Evolutionary conservation across 2,329 filamentous ascomycete genomes (phyloP).

Genomic region (Emydomyces testavorans): DNA sequence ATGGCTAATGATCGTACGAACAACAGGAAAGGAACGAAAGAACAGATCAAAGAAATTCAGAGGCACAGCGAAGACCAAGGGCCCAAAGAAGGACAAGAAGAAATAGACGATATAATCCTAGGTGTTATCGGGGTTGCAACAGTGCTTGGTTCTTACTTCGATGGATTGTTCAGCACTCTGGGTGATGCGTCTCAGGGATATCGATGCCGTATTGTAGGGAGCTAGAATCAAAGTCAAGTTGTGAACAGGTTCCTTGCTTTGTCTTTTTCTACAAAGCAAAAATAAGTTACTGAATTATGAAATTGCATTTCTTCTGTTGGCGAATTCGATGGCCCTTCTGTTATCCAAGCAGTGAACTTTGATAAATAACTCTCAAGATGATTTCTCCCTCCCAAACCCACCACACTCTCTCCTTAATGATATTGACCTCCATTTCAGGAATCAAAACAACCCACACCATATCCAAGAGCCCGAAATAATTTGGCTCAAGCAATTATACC

Average conservation of each 20-base stretch:
- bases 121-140: conserved; percentile 14
- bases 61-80: conserved; percentile 97
- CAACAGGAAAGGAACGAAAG: conserved; percentile 98
- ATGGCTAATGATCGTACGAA: conserved; percentile 17
- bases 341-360: conserved; percentile 1
- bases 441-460: conserved; percentile 9
- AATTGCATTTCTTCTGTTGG: conserved; percentile 9
- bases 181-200: conserved; percentile 14
- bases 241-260: conserved; percentile 13
- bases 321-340: background rate
- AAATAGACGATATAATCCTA: conserved; percentile 38
- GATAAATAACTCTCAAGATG: background rate
- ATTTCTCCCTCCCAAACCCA: conserved; percentile 2
- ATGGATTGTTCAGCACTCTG: conserved; percentile 15
- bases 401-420: background rate
- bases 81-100: conserved; percentile 86
- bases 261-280: conserved; percentile 8
- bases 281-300: conserved; percentile 4
- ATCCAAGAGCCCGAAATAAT: conserved; percentile 7
- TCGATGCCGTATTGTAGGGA: conserved; percentile 18
- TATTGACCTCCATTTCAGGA: conserved; percentile 1
- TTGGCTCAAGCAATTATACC: conserved; percentile 3
- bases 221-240: conserved; percentile 17
- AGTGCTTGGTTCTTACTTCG: conserved; percentile 14
- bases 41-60: conserved; percentile 98